These are phyloP conservation scores for Ophiostoma montium DNA, from an alignment of 2,329 filamentous ascomycete genomes.

Conservation along the genomic window DNA sequence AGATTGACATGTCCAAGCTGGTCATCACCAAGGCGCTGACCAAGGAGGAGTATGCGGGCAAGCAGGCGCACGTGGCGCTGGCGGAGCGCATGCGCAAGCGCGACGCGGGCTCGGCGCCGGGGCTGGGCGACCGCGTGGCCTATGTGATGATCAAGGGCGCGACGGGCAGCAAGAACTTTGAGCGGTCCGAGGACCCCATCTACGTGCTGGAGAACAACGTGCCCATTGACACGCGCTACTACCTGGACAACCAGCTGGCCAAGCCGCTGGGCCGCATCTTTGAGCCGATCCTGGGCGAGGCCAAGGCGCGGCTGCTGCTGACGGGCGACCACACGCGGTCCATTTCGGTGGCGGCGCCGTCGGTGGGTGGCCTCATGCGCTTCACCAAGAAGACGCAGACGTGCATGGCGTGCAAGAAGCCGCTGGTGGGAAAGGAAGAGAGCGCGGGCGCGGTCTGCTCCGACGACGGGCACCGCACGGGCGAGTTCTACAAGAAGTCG, in stretches of 20 bases:
- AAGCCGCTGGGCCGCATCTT: conserved; percentile 93
- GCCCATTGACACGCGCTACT: conserved; percentile 96
- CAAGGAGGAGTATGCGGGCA: conserved; percentile 77
- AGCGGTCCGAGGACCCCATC: conserved; percentile 92
- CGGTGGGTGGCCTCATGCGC: conserved; percentile 91
- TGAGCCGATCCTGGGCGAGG: conserved; percentile 86
- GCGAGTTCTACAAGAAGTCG: conserved; percentile 88
- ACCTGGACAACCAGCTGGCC: conserved; percentile 93
- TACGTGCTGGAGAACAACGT: conserved; percentile 96
- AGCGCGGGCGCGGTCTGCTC: conserved; percentile 65
- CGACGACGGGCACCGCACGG: conserved; percentile 70
- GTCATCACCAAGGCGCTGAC: conserved; percentile 96
- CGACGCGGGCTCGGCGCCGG: conserved; percentile 84
- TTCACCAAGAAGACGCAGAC: conserved; percentile 96
- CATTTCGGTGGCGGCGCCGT: conserved; percentile 83
- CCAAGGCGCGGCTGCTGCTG: conserved; percentile 67
- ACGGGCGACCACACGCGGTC: conserved; percentile 90
- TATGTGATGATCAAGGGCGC: conserved; percentile 96
- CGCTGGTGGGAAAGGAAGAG: conserved; percentile 66
- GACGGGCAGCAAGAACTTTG: conserved; percentile 83
- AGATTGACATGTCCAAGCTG: conserved; percentile 96
- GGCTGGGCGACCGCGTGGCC: conserved; percentile 85
- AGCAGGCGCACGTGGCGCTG: conserved; percentile 92
- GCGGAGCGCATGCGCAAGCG: conserved; percentile 95
- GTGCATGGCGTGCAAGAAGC: conserved; percentile 99